A percentile compares a stretch with the other conserved stretches of the same genome.
Conservation (phyloP, 805 yeast genomes). For the Monosporozyma siamensis region DNA sequence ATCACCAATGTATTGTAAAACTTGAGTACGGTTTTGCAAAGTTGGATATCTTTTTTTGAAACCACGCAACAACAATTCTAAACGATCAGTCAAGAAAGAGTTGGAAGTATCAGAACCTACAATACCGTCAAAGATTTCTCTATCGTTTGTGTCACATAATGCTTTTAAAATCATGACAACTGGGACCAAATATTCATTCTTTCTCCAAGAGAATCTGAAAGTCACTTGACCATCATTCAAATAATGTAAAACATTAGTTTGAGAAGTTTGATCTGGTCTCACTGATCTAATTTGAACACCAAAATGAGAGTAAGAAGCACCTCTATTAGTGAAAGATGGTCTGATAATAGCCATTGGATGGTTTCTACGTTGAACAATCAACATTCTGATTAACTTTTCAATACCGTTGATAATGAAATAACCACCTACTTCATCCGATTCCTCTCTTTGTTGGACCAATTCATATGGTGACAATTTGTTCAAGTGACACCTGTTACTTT, state of each 20-base stretch:
- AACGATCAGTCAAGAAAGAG: constrained; percentile 95
- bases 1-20: constrained; percentile 91
- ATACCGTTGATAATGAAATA: constrained; percentile 94
- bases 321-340: constrained; percentile 90
- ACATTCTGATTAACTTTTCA: constrained; percentile 92
- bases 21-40: constrained; percentile 71
- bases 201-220: constrained; percentile 93
- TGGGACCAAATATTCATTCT: constrained; percentile 90
- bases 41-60: constrained; percentile 63
- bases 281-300: constrained; percentile 94
- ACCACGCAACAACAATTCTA: constrained; percentile 82
- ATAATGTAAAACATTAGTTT: constrained; percentile 94
- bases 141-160: constrained; percentile 78
- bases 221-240: constrained; percentile 93
- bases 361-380: constrained; percentile 94
- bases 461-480: constrained; percentile 76
- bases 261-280: constrained; percentile 95
- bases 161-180: constrained; percentile 90
- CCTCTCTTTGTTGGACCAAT: constrained; percentile 72
- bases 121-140: constrained; percentile 93
- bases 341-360: constrained; percentile 97
- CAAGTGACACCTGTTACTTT: constrained; percentile 85
- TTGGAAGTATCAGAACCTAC: constrained; percentile 80
- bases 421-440: constrained; percentile 93
- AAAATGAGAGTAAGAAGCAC: constrained; percentile 74